Conservation (phyloP, 305 asterid genomes). For the Fraxinus sp. region DNA sequence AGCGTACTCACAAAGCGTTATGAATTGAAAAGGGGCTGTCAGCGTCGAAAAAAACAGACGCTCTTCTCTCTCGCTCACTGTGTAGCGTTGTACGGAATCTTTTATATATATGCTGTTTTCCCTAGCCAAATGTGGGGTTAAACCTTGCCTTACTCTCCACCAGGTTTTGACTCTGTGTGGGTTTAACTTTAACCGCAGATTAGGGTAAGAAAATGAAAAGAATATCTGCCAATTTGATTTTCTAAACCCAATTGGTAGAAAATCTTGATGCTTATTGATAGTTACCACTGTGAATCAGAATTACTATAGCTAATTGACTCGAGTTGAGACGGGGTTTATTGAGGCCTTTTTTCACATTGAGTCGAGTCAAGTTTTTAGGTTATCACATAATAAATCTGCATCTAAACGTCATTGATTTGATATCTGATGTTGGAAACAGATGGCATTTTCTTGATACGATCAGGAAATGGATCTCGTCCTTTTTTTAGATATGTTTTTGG, state of each 20-base stretch:
- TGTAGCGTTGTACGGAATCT: background rate
- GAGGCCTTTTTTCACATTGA: background rate
- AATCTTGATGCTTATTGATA: background rate
- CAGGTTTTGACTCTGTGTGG: background rate
- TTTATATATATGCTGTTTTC: conserved; percentile 16
- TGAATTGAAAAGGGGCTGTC: conserved; percentile 20
- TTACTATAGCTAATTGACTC: background rate
- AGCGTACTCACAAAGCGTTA: conserved; percentile 31
- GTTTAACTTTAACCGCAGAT: conserved; percentile 20
- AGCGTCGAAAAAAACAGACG: conserved; percentile 14
- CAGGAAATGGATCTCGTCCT: background rate
- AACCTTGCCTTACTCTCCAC: conserved; percentile 16
- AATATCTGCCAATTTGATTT: conserved; percentile 22
- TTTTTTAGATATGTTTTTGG: background rate
- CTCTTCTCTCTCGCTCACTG: conserved; percentile 10
- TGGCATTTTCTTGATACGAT: background rate
- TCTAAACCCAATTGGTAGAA: conserved; percentile 27
- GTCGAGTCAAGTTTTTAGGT: background rate
- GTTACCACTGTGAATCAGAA: background rate
- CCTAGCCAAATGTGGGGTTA: conserved; percentile 23
- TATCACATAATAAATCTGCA: background rate
- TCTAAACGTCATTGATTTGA: background rate
- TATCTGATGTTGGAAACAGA: background rate
- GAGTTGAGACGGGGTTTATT: background rate
- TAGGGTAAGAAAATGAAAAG: conserved; percentile 11